phyloP scores from a whole-genome alignment of 2,329 filamentous ascomycete species.

The Pseudovirgaria hyperparasitica region DNA sequence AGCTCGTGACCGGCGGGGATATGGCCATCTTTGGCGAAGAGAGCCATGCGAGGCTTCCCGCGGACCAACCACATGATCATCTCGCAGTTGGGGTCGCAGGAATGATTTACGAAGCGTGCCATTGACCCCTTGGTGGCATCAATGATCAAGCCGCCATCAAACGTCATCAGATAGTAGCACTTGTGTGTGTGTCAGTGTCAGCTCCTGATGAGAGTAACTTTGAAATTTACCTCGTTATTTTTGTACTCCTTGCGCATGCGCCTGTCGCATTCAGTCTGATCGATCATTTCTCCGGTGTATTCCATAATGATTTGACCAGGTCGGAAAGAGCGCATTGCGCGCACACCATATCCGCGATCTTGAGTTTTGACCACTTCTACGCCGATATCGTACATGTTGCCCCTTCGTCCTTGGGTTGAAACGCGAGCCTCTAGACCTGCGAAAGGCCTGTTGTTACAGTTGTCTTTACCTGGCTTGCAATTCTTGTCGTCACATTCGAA shows the following conservation, averaged over 20 bases:
- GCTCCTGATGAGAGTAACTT: conserved; percentile 5
- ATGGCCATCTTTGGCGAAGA: conserved; percentile 81
- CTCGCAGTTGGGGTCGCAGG: conserved; percentile 86
- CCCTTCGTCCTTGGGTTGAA: conserved; percentile 22
- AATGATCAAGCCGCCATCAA: conserved; percentile 97
- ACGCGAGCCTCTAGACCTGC: conserved; percentile 58
- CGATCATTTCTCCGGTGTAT: conserved; percentile 96
- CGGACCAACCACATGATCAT: conserved; percentile 98
- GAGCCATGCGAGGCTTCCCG: conserved; percentile 87
- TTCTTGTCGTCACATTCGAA: conserved; percentile 92
- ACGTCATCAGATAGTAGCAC: conserved; percentile 98
- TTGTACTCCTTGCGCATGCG: conserved; percentile 92
- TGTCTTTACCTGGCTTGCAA: conserved; percentile 62
- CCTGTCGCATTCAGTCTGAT: conserved; percentile 80
- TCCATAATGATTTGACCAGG: conserved; percentile 95
- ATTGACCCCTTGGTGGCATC: conserved; percentile 93
- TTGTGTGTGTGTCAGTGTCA: conserved; percentile 26
- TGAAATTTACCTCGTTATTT: conserved; percentile 63
- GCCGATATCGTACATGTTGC: conserved; percentile 79
- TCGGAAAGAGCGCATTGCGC: conserved; percentile 76
- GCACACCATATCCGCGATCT: conserved; percentile 82
- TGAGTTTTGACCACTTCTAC: conserved; percentile 89
- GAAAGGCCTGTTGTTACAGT: conserved; percentile 81
- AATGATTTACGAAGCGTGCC: conserved; percentile 96
- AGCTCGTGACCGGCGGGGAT: conserved; percentile 94